These are phyloP conservation scores for Leccinum broughii DNA, from an alignment of 768 basidiomycete genomes.

Conservation along the genomic window DNA sequence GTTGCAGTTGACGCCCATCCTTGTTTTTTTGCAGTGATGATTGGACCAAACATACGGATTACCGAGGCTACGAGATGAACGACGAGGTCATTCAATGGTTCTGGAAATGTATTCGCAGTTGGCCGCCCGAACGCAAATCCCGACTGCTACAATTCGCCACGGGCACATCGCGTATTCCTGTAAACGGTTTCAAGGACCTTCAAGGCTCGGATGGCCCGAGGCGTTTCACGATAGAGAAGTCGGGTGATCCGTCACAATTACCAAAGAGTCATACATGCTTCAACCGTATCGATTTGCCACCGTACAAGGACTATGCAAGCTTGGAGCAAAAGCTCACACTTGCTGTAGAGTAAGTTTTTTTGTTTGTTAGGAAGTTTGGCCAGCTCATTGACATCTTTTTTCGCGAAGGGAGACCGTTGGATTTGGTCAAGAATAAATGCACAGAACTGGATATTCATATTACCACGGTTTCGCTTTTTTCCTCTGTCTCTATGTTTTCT, in stretches of 20 bases:
- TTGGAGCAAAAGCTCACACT: constrained; percentile 94
- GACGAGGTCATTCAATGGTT: constrained; percentile 99
- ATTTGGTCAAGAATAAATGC: constrained; percentile 85
- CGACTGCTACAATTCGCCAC: constrained; percentile 96
- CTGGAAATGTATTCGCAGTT: constrained; percentile 98
- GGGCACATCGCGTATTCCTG: constrained; percentile 94
- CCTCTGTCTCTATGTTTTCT: background rate
- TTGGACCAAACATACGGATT: constrained; percentile 99
- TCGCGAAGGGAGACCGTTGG: constrained; percentile 80
- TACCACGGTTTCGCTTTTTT: constrained; percentile 6
- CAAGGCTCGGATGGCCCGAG: constrained; percentile 98
- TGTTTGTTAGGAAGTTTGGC: constrained; percentile 5
- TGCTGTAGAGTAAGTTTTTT: constrained; percentile 79
- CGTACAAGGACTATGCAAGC: constrained; percentile 93
- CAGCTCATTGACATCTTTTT: constrained; percentile 19
- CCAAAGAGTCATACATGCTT: constrained; percentile 98
- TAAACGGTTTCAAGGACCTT: constrained; percentile 98
- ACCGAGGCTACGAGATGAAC: constrained; percentile 92
- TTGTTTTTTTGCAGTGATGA: constrained; percentile 61
- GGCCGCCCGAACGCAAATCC: constrained; percentile 98
- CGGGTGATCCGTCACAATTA: constrained; percentile 92
- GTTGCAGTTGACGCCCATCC: background rate
- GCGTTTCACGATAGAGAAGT: constrained; percentile 98
- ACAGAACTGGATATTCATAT: constrained; percentile 12
- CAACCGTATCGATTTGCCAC: constrained; percentile 95